These are phyloP conservation scores for Ensete glaucum DNA, from an alignment of 176 grass and related monocot species.

Conservation along the genomic window DNA sequence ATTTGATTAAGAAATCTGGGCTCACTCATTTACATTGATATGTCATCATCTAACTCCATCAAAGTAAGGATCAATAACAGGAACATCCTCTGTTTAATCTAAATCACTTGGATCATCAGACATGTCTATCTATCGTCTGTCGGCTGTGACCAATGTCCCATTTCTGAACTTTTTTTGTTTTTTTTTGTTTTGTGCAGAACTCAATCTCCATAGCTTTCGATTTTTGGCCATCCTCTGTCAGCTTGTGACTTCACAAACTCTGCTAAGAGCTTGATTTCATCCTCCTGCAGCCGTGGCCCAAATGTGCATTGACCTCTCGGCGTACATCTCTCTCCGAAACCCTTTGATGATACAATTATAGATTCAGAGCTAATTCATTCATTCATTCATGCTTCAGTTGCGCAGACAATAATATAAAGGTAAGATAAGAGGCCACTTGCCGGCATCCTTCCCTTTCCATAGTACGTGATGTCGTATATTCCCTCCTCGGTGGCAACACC, in stretches of 20 bases:
- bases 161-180: neutral
- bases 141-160: no score
- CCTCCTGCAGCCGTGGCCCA: conserved; percentile 47
- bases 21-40: no score
- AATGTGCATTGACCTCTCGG: conserved; percentile 81
- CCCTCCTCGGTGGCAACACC: conserved; percentile 69
- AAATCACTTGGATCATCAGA: no score
- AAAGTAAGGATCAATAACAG: no score
- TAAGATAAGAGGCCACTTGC: conserved; percentile 21
- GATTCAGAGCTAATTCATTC: no score
- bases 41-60: no score
- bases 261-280: conserved; percentile 73
- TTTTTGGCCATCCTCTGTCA: conserved; percentile 70
- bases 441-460: conserved; percentile 86
- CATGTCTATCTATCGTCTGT: no score
- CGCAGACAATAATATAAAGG: neutral
- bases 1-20: no score
- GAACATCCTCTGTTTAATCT: no score
- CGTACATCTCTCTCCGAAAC: conserved; percentile 74
- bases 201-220: conserved; percentile 48
- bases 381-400: neutral
- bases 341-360: conserved; percentile 24
- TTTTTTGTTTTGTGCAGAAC: neutral
- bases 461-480: conserved; percentile 78
- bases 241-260: conserved; percentile 73